Percentiles rank a stretch among this genome's conserved stretches.
Evolutionary conservation across 2,329 filamentous ascomycete species (phyloP).

Genomic region (Epichloe sibirici): DNA sequence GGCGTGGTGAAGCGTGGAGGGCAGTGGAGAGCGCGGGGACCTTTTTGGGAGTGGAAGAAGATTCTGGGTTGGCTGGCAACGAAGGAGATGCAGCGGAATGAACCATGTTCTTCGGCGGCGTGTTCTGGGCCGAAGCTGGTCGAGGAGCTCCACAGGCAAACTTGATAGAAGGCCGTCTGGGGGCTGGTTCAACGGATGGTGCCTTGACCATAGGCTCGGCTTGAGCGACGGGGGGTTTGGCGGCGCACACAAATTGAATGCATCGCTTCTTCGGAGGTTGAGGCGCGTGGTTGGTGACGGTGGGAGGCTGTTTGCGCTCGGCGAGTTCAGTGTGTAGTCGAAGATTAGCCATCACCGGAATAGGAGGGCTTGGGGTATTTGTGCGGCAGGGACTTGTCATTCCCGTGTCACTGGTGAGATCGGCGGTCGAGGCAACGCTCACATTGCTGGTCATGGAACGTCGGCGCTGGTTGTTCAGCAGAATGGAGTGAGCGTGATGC

Average conservation of each 20-base stretch:
- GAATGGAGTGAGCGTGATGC: conserved; percentile 25
- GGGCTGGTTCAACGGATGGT: conserved; percentile 24
- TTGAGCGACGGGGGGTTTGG: conserved; percentile 40
- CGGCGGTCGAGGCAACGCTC: conserved; percentile 73
- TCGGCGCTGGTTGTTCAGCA: conserved; percentile 29
- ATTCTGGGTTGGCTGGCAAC: conserved; percentile 11
- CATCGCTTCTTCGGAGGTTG: conserved; percentile 62
- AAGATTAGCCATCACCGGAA: conserved; percentile 43
- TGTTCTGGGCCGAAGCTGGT: conserved; percentile 29
- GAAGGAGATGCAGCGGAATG: conserved; percentile 5
- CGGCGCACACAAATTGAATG: conserved; percentile 82
- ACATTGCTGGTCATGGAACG: conserved; percentile 67
- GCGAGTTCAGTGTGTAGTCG: conserved; percentile 23
- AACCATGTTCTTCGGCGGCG: conserved; percentile 19
- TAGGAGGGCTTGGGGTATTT: conserved; percentile 79
- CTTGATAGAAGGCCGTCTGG: conserved; percentile 54
- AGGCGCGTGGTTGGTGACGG: conserved; percentile 19
- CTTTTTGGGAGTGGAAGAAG: conserved; percentile 21
- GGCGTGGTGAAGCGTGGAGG: conserved; percentile 13
- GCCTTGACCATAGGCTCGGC: conserved; percentile 22
- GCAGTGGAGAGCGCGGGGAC: conserved; percentile 12
- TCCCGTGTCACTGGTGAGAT: conserved; percentile 89
- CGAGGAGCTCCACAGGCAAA: conserved; percentile 54
- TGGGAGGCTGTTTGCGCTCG: conserved; percentile 15
- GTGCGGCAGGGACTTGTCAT: conserved; percentile 81